phyloP scores from a whole-genome alignment of 768 basidiomycete species.

The Dacryopinax spathularia region DNA sequence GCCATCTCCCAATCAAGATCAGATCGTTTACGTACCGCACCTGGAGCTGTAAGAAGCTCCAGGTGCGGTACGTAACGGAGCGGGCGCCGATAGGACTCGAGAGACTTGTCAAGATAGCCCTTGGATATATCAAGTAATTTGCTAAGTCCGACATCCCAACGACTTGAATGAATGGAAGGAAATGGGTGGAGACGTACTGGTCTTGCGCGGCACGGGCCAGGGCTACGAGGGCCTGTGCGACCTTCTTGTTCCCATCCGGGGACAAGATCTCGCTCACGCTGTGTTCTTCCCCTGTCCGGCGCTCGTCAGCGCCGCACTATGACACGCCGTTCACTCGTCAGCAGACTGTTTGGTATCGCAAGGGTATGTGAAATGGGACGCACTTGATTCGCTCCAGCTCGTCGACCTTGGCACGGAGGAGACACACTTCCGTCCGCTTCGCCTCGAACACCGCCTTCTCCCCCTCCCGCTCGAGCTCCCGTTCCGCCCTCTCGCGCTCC shows the following conservation, averaged over 20 bases:
- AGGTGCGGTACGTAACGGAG: neutral
- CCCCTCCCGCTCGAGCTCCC: constrained; percentile 27
- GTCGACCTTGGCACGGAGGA: no score
- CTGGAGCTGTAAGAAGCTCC: neutral
- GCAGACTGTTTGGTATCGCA: neutral
- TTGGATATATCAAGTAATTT: neutral
- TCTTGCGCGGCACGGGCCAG: constrained; percentile 69
- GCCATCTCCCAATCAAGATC: neutral
- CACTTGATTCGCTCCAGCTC: constrained; percentile 65
- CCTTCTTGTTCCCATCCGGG: constrained; percentile 64
- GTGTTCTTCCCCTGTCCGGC: constrained; percentile 41
- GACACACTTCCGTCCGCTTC: no score
- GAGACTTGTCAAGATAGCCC: neutral
- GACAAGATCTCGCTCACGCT: constrained; percentile 44
- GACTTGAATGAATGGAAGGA: no score
- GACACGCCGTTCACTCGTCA: neutral
- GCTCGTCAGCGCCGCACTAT: constrained; percentile 36
- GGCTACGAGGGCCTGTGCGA: constrained; percentile 69
- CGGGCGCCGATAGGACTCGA: neutral
- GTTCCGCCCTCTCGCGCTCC: constrained; percentile 14
- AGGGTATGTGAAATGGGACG: constrained; percentile 4
- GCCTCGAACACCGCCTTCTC: constrained; percentile 20
- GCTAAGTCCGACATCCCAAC: no score
- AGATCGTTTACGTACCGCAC: neutral
- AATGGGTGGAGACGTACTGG: constrained; percentile 41